Conservation (phyloP, 768 basidiomycete species). For the Lentinula guzmanii region DNA sequence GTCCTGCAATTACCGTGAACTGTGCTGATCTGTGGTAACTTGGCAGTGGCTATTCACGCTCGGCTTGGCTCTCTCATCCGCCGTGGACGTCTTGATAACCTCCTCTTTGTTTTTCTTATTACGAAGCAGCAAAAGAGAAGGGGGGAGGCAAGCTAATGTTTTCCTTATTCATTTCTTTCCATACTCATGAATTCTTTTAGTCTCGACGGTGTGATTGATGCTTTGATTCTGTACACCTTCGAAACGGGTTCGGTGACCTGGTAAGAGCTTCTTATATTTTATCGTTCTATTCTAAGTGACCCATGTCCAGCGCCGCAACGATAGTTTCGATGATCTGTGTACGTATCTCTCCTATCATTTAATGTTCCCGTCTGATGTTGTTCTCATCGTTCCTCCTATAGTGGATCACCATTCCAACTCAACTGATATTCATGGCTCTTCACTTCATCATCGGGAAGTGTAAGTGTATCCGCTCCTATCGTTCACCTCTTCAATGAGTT, state of each 20-base stretch:
- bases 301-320: constrained; percentile 28
- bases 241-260: constrained; percentile 49
- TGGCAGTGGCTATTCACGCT: constrained; percentile 49
- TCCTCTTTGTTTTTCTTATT: constrained; percentile 37
- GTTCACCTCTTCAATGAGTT: neutral
- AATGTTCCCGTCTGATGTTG: neutral
- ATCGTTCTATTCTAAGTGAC: neutral
- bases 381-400: constrained; percentile 9
- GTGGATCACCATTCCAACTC: constrained; percentile 43
- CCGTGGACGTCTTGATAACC: constrained; percentile 45
- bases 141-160: constrained; percentile 26
- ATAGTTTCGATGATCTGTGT: constrained; percentile 44
- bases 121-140: constrained; percentile 28
- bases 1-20: neutral
- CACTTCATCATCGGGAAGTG: constrained; percentile 51
- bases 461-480: constrained; percentile 14
- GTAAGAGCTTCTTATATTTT: constrained; percentile 14
- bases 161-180: neutral
- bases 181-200: constrained; percentile 15
- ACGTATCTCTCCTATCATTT: constrained; percentile 8
- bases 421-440: constrained; percentile 48
- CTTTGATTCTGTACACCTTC: constrained; percentile 43
- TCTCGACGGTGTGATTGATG: constrained; percentile 39
- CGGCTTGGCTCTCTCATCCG: constrained; percentile 43
- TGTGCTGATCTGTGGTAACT: neutral